phyloP scores from a whole-genome alignment of 805 yeast species.

The Saturnispora galanensis region DNA sequence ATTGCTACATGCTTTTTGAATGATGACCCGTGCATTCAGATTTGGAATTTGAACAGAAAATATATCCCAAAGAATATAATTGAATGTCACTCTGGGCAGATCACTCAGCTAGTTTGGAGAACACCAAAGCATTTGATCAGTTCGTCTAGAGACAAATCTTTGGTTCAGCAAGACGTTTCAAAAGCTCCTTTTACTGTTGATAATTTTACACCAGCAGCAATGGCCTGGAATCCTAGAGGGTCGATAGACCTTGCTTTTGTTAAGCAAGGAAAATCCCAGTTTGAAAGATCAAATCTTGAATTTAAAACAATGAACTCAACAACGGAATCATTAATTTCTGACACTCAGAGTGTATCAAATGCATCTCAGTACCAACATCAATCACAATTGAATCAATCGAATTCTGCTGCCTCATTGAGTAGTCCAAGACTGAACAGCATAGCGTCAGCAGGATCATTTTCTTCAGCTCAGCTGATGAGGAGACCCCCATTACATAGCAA shows the following conservation, averaged over 20 bases:
- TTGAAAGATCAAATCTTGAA: conserved; percentile 20
- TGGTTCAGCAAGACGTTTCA: conserved; percentile 39
- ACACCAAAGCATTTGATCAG: conserved; percentile 38
- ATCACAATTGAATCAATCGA: background rate
- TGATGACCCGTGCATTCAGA: conserved; percentile 59
- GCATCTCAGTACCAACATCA: background rate
- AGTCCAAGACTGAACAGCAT: conserved; percentile 4
- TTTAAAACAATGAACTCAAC: conserved; percentile 10
- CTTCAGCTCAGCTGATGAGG: conserved; percentile 10
- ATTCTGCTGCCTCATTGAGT: background rate
- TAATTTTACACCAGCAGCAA: conserved; percentile 40
- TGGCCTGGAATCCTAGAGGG: conserved; percentile 47
- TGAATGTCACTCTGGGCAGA: conserved; percentile 38
- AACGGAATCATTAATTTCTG: background rate
- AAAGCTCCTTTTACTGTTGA: conserved; percentile 36
- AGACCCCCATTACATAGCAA: conserved; percentile 15
- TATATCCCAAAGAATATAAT: conserved; percentile 56
- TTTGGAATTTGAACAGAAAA: conserved; percentile 62
- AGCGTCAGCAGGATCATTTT: conserved; percentile 2
- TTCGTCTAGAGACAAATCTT: conserved; percentile 39
- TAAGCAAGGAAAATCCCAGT: conserved; percentile 38
- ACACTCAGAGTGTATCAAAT: conserved; percentile 1
- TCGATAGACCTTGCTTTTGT: conserved; percentile 40
- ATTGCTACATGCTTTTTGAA: conserved; percentile 66
- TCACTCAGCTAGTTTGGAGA: conserved; percentile 51